These are phyloP conservation scores for Cystobasidium ongulense DNA, from an alignment of 768 basidiomycete species.

Conservation along the genomic window DNA sequence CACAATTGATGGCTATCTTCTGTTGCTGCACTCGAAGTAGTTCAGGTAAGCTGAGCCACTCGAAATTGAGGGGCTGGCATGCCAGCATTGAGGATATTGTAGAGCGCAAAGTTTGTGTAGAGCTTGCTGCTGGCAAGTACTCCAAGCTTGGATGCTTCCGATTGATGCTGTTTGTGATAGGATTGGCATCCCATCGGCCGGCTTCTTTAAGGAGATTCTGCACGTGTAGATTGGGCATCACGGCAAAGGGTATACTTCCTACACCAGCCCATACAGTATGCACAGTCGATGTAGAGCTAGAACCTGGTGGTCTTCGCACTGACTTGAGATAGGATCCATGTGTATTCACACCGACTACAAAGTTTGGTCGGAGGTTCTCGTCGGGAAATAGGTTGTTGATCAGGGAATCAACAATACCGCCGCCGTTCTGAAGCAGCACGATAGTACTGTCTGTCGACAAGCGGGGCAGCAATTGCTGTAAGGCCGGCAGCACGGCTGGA, in stretches of 20 bases:
- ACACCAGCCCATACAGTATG: slow-evolving; percentile 63
- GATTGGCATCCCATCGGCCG: slow-evolving; percentile 30
- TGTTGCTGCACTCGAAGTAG: slow-evolving; percentile 64
- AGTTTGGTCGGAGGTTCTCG: slow-evolving; percentile 58
- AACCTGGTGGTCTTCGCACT: slow-evolving; percentile 29
- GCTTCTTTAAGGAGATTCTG: slow-evolving; percentile 20
- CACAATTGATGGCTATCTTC: slow-evolving; percentile 71
- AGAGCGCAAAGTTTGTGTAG: slow-evolving; percentile 52
- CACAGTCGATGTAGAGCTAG: slow-evolving; percentile 38
- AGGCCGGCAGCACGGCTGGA: slow-evolving; percentile 54
- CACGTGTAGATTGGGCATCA: slow-evolving; percentile 60
- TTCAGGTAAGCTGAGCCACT: slow-evolving; percentile 60
- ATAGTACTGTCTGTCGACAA: slow-evolving; percentile 65
- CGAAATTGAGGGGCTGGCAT: slow-evolving; percentile 53
- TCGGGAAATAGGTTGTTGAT: slow-evolving; percentile 63
- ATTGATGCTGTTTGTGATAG: slow-evolving; percentile 38
- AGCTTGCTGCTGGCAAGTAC: slow-evolving; percentile 33
- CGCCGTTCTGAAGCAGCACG: slow-evolving; percentile 87
- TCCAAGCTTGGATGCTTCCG: slow-evolving; percentile 32
- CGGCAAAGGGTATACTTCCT: slow-evolving; percentile 67
- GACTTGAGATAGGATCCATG: slow-evolving; percentile 65
- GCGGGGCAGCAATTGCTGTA: slow-evolving; percentile 58
- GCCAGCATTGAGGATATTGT: slow-evolving; percentile 61
- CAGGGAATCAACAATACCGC: slow-evolving; percentile 80
- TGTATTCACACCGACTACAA: slow-evolving; percentile 72